Evolutionary conservation across 1,139 yeast genomes (phyloP).

Genomic region (Keqinozyma sinolaborantium): DNA sequence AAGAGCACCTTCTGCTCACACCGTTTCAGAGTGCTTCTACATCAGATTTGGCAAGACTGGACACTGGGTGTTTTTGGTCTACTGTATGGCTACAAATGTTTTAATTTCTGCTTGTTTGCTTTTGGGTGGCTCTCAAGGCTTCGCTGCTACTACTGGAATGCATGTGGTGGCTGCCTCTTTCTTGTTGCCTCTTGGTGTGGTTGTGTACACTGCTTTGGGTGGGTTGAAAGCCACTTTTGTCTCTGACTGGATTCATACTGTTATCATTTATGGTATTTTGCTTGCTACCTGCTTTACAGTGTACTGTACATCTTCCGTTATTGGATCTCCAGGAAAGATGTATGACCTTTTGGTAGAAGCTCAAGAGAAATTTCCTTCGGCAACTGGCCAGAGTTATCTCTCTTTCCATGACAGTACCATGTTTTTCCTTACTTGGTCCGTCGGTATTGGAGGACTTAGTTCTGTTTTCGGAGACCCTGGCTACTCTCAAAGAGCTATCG

Average conservation of each 20-base stretch:
- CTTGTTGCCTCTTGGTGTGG: constrained; percentile 51
- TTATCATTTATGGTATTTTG: constrained; percentile 32
- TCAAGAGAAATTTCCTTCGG: constrained; percentile 9
- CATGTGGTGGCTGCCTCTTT: constrained; percentile 19
- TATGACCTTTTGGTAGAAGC: constrained; percentile 34
- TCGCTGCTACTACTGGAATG: constrained; percentile 16
- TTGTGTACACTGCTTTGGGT: constrained; percentile 41
- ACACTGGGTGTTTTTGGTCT: constrained; percentile 12
- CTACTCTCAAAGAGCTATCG: constrained; percentile 40
- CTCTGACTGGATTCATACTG: constrained; percentile 44
- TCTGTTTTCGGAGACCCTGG: constrained; percentile 42
- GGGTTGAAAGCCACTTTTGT: constrained; percentile 45
- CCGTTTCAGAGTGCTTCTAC: constrained; percentile 66
- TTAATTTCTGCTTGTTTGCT: constrained; percentile 14
- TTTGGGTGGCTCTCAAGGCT: constrained; percentile 15
- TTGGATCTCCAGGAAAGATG: constrained; percentile 48
- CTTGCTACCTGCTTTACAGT: constrained; percentile 31
- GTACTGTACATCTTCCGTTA: constrained; percentile 34
- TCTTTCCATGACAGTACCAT: constrained; percentile 12
- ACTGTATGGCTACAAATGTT: constrained; percentile 14
- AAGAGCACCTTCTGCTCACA: constrained; percentile 73
- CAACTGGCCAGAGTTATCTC: constrained; percentile 11
- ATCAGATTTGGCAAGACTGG: constrained; percentile 61
- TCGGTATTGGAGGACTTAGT: constrained; percentile 25
- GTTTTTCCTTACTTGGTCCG: constrained; percentile 20